A percentile compares a stretch with the other conserved stretches of the same genome.
Evolutionary conservation across 352 stramenopile species (phyloP).

Genomic region (Pythium aquatile): DNA sequence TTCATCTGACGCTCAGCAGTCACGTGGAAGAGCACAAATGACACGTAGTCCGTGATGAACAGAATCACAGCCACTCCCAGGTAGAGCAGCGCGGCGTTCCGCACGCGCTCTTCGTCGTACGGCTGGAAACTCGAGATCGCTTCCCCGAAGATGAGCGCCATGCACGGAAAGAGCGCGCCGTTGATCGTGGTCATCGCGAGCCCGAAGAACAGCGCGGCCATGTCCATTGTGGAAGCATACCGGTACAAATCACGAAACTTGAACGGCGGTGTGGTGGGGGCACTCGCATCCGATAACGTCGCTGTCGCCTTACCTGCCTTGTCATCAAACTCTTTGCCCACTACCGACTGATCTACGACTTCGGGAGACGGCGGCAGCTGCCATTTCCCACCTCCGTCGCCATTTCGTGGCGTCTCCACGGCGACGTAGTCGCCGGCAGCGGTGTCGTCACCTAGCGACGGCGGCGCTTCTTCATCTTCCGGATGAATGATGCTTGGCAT

Average conservation of each 20-base stretch:
- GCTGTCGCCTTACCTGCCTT: not conserved
- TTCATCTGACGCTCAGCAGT: conserved; percentile 34
- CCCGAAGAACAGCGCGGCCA: conserved; percentile 25
- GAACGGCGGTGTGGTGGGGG: conserved; percentile 8
- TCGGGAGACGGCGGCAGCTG: conserved; percentile 14
- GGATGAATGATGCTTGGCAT: conserved; percentile 26
- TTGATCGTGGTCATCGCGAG: conserved; percentile 32
- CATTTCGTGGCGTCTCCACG: conserved; percentile 17
- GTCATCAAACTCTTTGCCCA: not conserved
- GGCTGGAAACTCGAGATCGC: conserved; percentile 32
- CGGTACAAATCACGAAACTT: conserved; percentile 32
- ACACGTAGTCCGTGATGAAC: conserved; percentile 34
- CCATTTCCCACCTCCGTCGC: not conserved
- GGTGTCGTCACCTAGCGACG: not conserved
- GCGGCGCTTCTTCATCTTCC: conserved; percentile 5
- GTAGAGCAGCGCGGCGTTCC: conserved; percentile 20
- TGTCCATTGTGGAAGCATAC: conserved; percentile 26
- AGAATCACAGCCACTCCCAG: conserved; percentile 24
- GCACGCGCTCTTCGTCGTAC: conserved; percentile 25
- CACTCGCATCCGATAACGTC: not conserved
- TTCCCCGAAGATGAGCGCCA: conserved; percentile 41
- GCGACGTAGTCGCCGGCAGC: conserved; percentile 5
- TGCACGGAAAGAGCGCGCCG: conserved; percentile 36
- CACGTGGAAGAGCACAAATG: conserved; percentile 28
- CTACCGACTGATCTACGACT: conserved; percentile 13